Percentiles rank a stretch among this genome's conserved stretches.
Conservation (phyloP, 1,284 basidiomycete genomes). For the Ceratobasidium sp. region DNA sequence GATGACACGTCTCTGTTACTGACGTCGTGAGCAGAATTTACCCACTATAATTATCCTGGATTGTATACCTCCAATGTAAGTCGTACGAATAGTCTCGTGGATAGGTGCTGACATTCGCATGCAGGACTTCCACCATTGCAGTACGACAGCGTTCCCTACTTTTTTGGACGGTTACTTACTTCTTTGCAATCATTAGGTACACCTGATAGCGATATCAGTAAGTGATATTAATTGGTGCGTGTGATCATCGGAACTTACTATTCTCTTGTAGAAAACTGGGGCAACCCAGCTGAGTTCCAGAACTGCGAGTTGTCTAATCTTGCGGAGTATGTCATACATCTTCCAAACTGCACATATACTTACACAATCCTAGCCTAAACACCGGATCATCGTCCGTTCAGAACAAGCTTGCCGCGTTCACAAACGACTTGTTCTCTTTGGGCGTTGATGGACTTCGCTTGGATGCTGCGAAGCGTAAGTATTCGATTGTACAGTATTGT, state of each 20-base stretch:
- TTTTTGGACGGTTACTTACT: background rate
- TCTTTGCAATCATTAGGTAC: background rate
- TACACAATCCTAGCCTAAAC: conserved; percentile 20
- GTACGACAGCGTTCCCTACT: conserved; percentile 51
- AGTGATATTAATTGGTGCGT: background rate
- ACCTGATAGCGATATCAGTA: conserved; percentile 64
- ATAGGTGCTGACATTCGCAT: background rate
- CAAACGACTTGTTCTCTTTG: conserved; percentile 42
- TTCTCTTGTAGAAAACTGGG: conserved; percentile 62
- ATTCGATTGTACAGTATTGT: background rate
- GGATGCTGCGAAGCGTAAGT: conserved; percentile 72
- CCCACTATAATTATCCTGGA: conserved; percentile 63
- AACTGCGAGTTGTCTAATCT: conserved; percentile 71
- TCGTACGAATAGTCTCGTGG: background rate
- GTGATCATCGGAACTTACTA: conserved; percentile 13
- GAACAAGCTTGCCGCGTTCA: conserved; percentile 57
- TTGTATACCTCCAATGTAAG: conserved; percentile 29
- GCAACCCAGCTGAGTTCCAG: conserved; percentile 68
- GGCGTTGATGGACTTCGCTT: conserved; percentile 56
- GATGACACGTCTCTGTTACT: conserved; percentile 49
- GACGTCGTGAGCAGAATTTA: conserved; percentile 58
- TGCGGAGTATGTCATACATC: conserved; percentile 66
- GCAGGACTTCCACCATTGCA: conserved; percentile 76
- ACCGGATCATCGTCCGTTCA: conserved; percentile 52
- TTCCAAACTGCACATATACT: conserved; percentile 6